A percentile compares a stretch with the other conserved stretches of the same genome.
Conservation (phyloP, 495 filamentous ascomycete genomes). For the Lasiosphaeria hispida region DNA sequence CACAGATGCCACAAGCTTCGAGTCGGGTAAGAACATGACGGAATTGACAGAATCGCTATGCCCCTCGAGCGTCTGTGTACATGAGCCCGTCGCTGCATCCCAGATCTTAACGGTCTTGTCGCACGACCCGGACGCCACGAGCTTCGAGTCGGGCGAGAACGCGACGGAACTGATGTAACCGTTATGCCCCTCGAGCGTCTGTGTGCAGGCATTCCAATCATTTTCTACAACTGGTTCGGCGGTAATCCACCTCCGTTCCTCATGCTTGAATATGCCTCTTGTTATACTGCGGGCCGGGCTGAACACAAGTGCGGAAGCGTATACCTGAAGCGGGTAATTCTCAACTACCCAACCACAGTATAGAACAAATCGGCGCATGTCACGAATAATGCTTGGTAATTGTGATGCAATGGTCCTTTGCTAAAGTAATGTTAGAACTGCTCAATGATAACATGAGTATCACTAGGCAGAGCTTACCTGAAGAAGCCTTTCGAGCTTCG, state of each 20-base stretch:
- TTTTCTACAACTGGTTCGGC: conserved; percentile 5
- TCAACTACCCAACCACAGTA: conserved; percentile 6
- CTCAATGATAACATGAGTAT: conserved; percentile 11
- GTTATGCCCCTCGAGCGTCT: conserved; percentile 8
- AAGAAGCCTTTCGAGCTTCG: conserved; percentile 7
- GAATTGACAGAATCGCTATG: conserved; percentile 3
- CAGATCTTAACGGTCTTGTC: too few species aligned
- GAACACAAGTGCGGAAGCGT: conserved; percentile 6
- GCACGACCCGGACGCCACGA: background rate
- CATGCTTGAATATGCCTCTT: conserved; percentile 1
- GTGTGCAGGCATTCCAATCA: conserved; percentile 10
- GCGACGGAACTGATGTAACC: conserved; percentile 1
- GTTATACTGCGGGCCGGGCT: conserved; percentile 3
- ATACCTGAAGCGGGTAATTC: conserved; percentile 1
- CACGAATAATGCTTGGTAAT: conserved; percentile 5
- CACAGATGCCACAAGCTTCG: background rate
- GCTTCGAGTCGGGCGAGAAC: conserved; percentile 6
- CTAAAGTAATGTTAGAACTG: conserved; percentile 4
- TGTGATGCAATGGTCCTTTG: conserved; percentile 4
- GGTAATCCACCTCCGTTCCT: conserved; percentile 4
- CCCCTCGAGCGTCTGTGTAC: conserved; percentile 1
- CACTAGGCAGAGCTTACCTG: conserved; percentile 7
- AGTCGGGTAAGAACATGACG: conserved; percentile 4
- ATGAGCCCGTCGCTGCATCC: background rate
- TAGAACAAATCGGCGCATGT: conserved; percentile 10